phyloP scores from a whole-genome alignment of 2,329 filamentous ascomycete species.

The Venturiaceae sp. region DNA sequence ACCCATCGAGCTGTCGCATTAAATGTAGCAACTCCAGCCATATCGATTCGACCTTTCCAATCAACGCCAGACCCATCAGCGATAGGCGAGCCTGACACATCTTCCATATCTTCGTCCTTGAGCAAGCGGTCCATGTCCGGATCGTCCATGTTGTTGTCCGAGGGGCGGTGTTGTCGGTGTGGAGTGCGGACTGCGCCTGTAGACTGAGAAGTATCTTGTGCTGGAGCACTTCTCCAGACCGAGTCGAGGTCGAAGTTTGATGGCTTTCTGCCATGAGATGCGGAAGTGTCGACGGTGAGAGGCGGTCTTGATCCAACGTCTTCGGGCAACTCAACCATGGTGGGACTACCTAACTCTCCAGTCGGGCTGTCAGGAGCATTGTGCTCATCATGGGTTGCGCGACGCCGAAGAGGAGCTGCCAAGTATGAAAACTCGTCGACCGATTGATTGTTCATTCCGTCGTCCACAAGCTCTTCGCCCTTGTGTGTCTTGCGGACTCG shows the following conservation, averaged over 20 bases:
- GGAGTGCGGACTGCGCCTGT: conserved; percentile 30
- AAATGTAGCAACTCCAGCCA: conserved; percentile 71
- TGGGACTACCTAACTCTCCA: background rate
- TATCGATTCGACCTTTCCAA: conserved; percentile 36
- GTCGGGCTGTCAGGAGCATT: conserved; percentile 9
- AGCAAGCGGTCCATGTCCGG: conserved; percentile 85
- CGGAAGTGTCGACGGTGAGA: conserved; percentile 24
- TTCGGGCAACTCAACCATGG: conserved; percentile 24
- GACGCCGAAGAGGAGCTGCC: conserved; percentile 5
- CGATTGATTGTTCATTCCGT: conserved; percentile 44
- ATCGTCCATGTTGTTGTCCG: conserved; percentile 33
- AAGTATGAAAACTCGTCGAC: conserved; percentile 13
- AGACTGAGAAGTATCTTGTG: conserved; percentile 40
- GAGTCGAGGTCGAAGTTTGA: conserved; percentile 49
- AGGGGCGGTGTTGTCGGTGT: conserved; percentile 39
- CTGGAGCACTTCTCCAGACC: conserved; percentile 64
- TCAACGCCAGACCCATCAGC: conserved; percentile 57
- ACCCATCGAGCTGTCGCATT: conserved; percentile 70
- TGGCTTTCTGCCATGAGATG: conserved; percentile 21
- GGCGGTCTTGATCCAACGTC: conserved; percentile 18
- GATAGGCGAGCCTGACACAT: conserved; percentile 74
- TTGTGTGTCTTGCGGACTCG: conserved; percentile 87
- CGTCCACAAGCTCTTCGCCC: conserved; percentile 81
- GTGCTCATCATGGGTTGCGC: conserved; percentile 5
- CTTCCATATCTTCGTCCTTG: conserved; percentile 61